Percentiles rank a stretch among this genome's conserved stretches.
phyloP scores from a whole-genome alignment of 768 basidiomycete genomes.

The Epithele typhae region DNA sequence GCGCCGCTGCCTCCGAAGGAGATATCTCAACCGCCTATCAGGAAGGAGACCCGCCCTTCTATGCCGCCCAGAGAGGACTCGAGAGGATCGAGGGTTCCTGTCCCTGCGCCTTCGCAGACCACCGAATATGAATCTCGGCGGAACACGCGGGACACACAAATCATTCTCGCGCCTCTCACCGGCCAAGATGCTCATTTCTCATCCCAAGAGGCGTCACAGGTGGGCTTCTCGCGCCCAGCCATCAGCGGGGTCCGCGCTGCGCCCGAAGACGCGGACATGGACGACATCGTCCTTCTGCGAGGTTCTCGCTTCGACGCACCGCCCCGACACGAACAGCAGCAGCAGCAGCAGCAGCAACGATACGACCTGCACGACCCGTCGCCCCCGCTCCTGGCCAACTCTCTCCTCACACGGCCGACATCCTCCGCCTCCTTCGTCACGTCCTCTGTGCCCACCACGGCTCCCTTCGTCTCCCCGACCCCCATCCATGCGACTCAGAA shows the following conservation, averaged over 20 bases:
- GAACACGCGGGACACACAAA: not conserved
- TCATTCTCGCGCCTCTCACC: not conserved
- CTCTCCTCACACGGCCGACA: constrained; percentile 7
- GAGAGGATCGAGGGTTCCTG: not conserved
- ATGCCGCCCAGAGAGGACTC: constrained; percentile 7
- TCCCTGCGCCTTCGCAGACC: not conserved
- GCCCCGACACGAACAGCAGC: not conserved
- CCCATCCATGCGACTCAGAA: not conserved
- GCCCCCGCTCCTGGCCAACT: constrained; percentile 11
- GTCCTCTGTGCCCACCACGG: not conserved
- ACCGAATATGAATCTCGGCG: not conserved
- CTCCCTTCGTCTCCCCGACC: constrained; percentile 2
- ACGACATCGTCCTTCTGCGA: constrained; percentile 6
- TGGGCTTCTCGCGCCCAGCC: not conserved
- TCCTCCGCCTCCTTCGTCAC: constrained; percentile 8
- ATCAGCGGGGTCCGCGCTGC: constrained; percentile 1
- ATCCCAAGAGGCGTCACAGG: not conserved
- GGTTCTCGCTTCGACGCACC: constrained; percentile 1
- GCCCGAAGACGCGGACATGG: not conserved
- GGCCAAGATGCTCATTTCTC: not conserved
- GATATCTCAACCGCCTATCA: constrained; percentile 3
- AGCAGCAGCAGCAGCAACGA: no score
- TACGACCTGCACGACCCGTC: no score
- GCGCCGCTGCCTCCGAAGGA: constrained; percentile 9
- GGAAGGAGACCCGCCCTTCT: constrained; percentile 7